Conservation (phyloP, 78 protist genomes). For the Planoprotostelium fungivorum region DNA sequence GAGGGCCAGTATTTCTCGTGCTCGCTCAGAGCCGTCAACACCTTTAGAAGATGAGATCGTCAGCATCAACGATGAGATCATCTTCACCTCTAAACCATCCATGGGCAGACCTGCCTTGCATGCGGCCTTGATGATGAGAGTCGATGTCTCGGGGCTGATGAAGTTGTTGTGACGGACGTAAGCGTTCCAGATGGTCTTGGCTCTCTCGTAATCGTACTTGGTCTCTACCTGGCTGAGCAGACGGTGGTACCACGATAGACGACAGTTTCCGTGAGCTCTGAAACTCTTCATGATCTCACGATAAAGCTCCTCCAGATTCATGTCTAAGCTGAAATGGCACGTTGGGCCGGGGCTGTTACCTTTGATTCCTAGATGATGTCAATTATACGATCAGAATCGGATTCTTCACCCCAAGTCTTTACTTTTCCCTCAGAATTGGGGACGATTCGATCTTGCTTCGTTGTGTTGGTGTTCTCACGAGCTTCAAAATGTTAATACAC, state of each 20-base stretch:
- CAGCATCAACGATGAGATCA: not conserved
- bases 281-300: not conserved
- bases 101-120: not conserved
- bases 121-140: not conserved
- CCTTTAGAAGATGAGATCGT: not conserved
- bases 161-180: not conserved
- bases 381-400: no score
- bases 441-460: no score
- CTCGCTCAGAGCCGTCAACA: not conserved
- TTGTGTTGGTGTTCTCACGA: no score
- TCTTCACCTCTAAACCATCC: not conserved
- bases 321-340: not conserved
- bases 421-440: no score
- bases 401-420: no score
- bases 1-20: not conserved
- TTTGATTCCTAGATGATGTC: no score
- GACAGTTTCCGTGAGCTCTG: not conserved
- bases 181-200: not conserved
- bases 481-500: no score
- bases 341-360: no score
- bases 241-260: not conserved
- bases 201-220: not conserved
- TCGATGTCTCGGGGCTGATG: not conserved
- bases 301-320: not conserved
- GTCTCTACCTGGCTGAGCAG: not conserved